A percentile compares a stretch with the other conserved stretches of the same genome.
Evolutionary conservation across 1,139 yeast genomes (phyloP).

Genomic region (Trichomonascaceae sp.): DNA sequence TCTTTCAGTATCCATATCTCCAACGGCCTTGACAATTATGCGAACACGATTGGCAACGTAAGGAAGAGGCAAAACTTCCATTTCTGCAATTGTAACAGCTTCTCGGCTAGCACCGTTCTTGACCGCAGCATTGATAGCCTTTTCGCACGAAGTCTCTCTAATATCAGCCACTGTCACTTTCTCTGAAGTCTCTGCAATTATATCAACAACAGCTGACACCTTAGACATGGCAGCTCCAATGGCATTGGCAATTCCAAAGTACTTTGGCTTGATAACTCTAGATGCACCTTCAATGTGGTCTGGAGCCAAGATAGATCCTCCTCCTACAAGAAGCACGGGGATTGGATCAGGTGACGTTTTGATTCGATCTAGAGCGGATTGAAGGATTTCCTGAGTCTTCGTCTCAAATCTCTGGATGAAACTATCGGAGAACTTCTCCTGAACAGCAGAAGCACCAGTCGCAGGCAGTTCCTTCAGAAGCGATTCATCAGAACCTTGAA

Average conservation of each 20-base stretch:
- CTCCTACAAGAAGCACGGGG: conserved; percentile 42
- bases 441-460: not conserved
- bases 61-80: conserved; percentile 18
- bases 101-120: conserved; percentile 15
- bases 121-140: conserved; percentile 14
- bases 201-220: conserved; percentile 27
- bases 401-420: conserved; percentile 18
- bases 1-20: conserved; percentile 17
- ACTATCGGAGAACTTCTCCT: not conserved
- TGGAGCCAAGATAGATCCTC: conserved; percentile 42
- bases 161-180: conserved; percentile 1
- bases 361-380: conserved; percentile 37
- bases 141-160: conserved; percentile 5
- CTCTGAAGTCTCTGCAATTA: conserved; percentile 6
- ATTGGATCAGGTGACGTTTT: conserved; percentile 40
- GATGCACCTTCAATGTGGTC: conserved; percentile 36
- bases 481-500: not conserved
- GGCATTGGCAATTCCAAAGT: conserved; percentile 40
- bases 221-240: conserved; percentile 44
- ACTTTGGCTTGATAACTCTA: conserved; percentile 37
- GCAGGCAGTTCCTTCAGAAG: not conserved
- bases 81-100: conserved; percentile 17
- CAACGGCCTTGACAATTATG: conserved; percentile 17
- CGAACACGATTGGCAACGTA: conserved; percentile 18
- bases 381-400: conserved; percentile 31